Percentiles rank a stretch among this genome's conserved stretches.
These are phyloP conservation scores for Tricholoma sp. DNA, from an alignment of 768 basidiomycete genomes.

Conservation along the genomic window DNA sequence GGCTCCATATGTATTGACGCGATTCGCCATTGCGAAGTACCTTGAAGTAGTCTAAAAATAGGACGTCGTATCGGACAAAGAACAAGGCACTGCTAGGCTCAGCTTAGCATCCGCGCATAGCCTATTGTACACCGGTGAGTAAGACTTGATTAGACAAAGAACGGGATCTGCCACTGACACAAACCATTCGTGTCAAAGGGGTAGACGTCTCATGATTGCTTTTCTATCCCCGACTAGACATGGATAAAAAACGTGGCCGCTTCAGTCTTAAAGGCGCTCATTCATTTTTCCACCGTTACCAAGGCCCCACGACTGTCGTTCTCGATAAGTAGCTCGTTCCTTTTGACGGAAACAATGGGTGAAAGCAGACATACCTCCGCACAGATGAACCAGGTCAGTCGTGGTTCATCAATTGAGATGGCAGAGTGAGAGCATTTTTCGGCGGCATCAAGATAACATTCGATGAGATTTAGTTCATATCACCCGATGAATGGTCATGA, in stretches of 20 bases:
- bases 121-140: neutral
- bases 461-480: neutral
- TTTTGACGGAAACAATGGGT: neutral
- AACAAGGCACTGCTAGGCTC: neutral
- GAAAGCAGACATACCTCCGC: neutral
- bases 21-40: no score
- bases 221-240: neutral
- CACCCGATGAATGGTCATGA: neutral
- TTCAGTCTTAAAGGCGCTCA: neutral
- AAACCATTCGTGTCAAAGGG: constrained; percentile 12
- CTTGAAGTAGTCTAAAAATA: neutral
- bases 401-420: neutral
- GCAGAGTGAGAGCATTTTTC: neutral
- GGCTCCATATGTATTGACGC: neutral
- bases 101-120: neutral
- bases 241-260: neutral
- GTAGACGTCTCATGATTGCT: neutral
- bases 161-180: constrained; percentile 6
- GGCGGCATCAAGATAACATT: neutral
- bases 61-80: neutral
- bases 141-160: neutral
- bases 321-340: neutral
- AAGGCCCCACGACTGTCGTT: neutral
- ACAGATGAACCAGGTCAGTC: neutral
- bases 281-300: neutral